phyloP scores from a whole-genome alignment of 148 eudicot genomes.

The Rhododendron kiyosumense region DNA sequence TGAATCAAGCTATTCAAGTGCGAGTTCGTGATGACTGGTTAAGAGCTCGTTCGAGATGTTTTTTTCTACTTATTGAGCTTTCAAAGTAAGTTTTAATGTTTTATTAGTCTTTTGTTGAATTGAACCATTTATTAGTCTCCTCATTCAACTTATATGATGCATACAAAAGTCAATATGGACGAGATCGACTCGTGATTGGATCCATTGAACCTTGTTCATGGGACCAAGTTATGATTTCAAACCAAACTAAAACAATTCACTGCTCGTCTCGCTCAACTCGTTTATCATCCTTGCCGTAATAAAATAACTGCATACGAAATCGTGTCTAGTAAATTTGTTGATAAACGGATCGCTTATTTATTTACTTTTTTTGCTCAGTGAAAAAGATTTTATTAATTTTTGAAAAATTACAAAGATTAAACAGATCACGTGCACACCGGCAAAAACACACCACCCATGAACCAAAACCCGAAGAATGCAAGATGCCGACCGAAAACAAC shows the following conservation, averaged over 20 bases:
- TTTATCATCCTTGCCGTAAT: background rate
- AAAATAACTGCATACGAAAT: background rate
- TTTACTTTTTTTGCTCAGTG: too few relatives aligned
- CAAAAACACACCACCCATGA: too few relatives aligned
- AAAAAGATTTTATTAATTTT: too few relatives aligned
- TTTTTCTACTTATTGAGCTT: background rate
- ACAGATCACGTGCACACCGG: too few relatives aligned
- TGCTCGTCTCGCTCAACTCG: too few relatives aligned
- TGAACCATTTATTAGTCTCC: too few relatives aligned
- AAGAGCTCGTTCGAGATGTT: background rate
- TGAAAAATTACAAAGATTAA: too few relatives aligned
- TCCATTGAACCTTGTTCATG: background rate
- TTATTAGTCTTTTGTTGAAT: too few relatives aligned
- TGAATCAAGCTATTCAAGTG: background rate
- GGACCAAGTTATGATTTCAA: background rate
- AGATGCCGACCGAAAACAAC: too few relatives aligned
- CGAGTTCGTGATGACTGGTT: background rate
- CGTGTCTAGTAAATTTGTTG: too few relatives aligned
- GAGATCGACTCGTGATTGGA: background rate
- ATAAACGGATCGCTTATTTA: background rate
- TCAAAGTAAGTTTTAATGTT: background rate
- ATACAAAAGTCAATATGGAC: background rate
- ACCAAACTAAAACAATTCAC: background rate
- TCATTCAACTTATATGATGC: background rate
- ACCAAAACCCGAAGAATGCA: too few relatives aligned